Percentiles rank a stretch among this genome's conserved stretches.
Evolutionary conservation across 148 eudicot species (phyloP).

Genomic region (Camellia lanceoleosa): DNA sequence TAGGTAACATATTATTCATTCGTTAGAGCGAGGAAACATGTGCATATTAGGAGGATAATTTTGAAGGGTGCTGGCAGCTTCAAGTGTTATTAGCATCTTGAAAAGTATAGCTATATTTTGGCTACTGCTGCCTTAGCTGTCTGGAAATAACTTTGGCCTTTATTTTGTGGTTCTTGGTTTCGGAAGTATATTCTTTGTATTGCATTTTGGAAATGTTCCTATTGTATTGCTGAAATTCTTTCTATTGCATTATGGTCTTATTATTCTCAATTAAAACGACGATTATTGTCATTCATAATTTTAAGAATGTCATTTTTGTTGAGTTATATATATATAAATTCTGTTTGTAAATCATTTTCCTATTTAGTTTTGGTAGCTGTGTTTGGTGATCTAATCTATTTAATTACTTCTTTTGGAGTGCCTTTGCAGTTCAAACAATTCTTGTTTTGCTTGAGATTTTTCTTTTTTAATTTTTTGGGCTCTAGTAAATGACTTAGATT

Average conservation of each 20-base stretch:
- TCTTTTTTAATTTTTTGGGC: too few species aligned
- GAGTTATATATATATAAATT: too few species aligned
- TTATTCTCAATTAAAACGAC: too few species aligned
- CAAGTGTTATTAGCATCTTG: constrained; percentile 1
- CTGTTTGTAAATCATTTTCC: too few species aligned
- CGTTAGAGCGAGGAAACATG: constrained; percentile 18
- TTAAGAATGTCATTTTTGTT: too few species aligned
- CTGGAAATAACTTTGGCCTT: not conserved
- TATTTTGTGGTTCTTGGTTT: not conserved
- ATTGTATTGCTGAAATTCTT: not conserved
- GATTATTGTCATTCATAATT: too few species aligned
- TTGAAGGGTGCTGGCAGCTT: constrained; percentile 23
- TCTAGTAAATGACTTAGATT: too few species aligned
- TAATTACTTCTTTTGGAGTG: not conserved
- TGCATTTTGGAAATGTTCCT: not conserved
- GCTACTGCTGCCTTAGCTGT: constrained; percentile 1
- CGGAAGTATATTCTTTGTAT: not conserved
- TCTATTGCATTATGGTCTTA: too few species aligned
- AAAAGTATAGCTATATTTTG: not conserved
- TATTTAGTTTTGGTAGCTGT: too few species aligned
- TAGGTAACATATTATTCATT: not conserved
- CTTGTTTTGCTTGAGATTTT: too few species aligned
- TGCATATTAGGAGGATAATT: constrained; percentile 50
- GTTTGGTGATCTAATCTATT: not conserved
- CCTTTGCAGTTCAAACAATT: too few species aligned